These are phyloP conservation scores for Pichia paraexigua DNA, from an alignment of 805 yeast genomes.

Conservation along the genomic window DNA sequence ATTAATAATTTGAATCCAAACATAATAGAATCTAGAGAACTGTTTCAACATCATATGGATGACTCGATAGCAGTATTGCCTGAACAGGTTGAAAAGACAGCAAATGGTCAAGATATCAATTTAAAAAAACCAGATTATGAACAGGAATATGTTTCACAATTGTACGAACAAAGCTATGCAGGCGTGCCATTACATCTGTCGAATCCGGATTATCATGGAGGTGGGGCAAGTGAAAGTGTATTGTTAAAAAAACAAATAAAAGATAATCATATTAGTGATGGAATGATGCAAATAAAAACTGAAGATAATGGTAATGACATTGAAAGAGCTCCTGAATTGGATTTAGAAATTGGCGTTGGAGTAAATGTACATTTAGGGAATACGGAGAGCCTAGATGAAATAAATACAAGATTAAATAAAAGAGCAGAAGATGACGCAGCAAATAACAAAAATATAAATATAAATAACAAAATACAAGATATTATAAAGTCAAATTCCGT, in stretches of 20 bases:
- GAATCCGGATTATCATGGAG: constrained; percentile 25
- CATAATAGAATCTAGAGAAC: constrained; percentile 9
- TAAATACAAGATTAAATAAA: background rate
- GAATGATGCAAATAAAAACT: background rate
- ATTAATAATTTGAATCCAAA: constrained; percentile 2
- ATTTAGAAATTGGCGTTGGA: constrained; percentile 1
- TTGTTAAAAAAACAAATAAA: background rate
- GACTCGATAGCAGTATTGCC: constrained; percentile 1
- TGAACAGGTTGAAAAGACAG: background rate
- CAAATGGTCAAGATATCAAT: background rate
- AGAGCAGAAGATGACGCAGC: background rate
- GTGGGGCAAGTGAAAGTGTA: constrained; percentile 3
- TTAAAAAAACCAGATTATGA: background rate
- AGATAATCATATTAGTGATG: background rate
- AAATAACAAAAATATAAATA: background rate
- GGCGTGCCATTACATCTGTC: constrained; percentile 11
- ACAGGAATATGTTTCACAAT: constrained; percentile 23
- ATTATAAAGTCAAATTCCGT: background rate
- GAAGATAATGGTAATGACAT: background rate
- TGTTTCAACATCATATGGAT: constrained; percentile 2
- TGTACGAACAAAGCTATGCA: constrained; percentile 27
- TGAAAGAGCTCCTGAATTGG: background rate
- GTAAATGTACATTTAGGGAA: constrained; percentile 4
- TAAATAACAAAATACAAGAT: background rate
- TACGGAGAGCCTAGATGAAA: constrained; percentile 1